phyloP scores from a whole-genome alignment of 768 basidiomycete genomes.

The Termitomyces heimii region DNA sequence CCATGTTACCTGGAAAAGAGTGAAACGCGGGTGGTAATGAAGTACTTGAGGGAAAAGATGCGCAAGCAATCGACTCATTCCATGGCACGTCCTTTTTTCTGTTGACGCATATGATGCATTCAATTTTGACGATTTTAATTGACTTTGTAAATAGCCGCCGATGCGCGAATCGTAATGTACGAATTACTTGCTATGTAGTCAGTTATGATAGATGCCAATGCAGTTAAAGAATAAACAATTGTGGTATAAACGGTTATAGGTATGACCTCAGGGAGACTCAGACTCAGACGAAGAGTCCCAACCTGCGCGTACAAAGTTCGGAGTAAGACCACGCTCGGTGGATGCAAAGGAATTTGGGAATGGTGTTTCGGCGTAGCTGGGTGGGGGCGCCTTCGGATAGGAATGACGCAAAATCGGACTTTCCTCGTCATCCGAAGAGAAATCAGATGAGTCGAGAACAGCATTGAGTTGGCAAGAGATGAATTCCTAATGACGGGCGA shows the following conservation, averaged over 20 bases:
- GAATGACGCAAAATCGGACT: constrained; percentile 10
- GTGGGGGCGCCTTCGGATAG: constrained; percentile 11
- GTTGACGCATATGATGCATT: not conserved
- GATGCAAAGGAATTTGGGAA: constrained; percentile 34
- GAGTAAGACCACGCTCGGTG: constrained; percentile 34
- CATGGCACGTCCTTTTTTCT: not conserved
- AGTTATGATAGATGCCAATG: not conserved
- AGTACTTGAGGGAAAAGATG: not conserved
- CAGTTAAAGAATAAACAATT: constrained; percentile 7
- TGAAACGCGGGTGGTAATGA: not conserved
- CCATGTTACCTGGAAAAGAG: not conserved
- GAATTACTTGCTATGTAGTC: not conserved
- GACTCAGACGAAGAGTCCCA: constrained; percentile 45
- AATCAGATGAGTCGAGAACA: constrained; percentile 6
- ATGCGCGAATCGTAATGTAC: not conserved
- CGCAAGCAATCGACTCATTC: not conserved
- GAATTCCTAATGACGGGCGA: not conserved
- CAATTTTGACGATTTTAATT: not conserved
- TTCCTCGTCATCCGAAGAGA: constrained; percentile 13
- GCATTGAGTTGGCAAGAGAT: constrained; percentile 9
- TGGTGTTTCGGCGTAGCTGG: constrained; percentile 6
- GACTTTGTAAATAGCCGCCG: not conserved
- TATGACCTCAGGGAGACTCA: constrained; percentile 1
- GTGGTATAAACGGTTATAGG: not conserved
- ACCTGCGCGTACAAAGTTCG: constrained; percentile 48